phyloP scores from a whole-genome alignment of 2,329 filamentous ascomycete genomes.

The Diaporthe eres region DNA sequence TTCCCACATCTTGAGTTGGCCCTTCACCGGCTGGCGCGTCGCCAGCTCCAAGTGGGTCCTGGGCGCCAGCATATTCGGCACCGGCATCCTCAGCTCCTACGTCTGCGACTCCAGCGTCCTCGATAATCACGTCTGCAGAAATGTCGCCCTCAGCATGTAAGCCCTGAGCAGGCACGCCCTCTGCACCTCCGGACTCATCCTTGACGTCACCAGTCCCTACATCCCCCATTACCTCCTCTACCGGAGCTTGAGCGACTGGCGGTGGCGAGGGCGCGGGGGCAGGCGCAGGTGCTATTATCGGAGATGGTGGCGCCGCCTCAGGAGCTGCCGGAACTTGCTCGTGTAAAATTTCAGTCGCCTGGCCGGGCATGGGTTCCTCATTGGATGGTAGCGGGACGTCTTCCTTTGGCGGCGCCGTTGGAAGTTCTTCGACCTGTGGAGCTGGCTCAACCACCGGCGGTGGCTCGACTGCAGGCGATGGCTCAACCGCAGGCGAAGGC shows the following conservation, averaged over 20 bases:
- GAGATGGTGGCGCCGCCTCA: not conserved
- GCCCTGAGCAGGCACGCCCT: not conserved
- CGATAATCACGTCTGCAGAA: conserved; percentile 49
- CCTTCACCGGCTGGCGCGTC: not conserved
- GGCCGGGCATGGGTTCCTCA: conserved; percentile 38
- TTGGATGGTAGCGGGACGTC: conserved; percentile 35
- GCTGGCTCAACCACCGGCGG: conserved; percentile 18
- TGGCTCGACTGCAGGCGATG: not conserved
- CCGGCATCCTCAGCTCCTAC: not conserved
- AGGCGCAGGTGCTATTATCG: not conserved
- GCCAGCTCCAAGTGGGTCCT: not conserved
- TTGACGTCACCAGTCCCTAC: not conserved
- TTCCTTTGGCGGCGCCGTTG: conserved; percentile 1
- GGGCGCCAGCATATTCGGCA: not conserved
- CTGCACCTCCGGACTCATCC: not conserved
- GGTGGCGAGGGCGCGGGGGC: not conserved
- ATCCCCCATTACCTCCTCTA: conserved; percentile 17
- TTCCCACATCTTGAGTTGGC: not conserved
- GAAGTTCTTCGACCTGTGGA: not conserved
- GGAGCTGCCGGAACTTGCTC: conserved; percentile 7
- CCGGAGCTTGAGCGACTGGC: conserved; percentile 6
- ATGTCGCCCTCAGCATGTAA: not conserved
- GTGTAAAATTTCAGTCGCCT: not conserved
- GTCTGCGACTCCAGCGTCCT: conserved; percentile 47
- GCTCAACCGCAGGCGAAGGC: conserved; percentile 1